Evolutionary conservation across 192 early-diverging fungal species (phyloP).

Genomic region (Tieghemiomyces parasiticus): DNA sequence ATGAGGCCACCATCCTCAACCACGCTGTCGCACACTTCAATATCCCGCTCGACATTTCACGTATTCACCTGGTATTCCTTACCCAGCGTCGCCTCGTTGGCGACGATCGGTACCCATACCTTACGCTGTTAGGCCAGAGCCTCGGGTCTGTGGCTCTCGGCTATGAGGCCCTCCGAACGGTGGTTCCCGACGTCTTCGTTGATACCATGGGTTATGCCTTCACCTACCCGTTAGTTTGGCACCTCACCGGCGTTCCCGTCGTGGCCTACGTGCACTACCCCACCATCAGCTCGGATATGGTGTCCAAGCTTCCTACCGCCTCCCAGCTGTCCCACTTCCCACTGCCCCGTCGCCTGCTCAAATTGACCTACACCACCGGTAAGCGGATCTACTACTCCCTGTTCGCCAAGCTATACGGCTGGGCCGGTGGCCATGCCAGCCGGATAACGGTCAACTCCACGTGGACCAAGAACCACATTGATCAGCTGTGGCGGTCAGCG

Average conservation of each 20-base stretch:
- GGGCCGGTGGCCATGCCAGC: constrained; percentile 62
- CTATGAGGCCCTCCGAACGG: constrained; percentile 49
- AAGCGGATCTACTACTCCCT: constrained; percentile 51
- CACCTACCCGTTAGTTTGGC: constrained; percentile 63
- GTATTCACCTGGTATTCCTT: constrained; percentile 50
- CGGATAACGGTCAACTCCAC: constrained; percentile 90
- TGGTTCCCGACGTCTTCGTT: constrained; percentile 66
- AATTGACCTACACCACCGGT: constrained; percentile 10
- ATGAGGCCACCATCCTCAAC: constrained; percentile 37
- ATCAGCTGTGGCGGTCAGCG: constrained; percentile 58
- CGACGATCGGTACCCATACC: constrained; percentile 48
- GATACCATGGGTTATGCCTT: constrained; percentile 97
- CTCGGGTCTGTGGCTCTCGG: constrained; percentile 63
- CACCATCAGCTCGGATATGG: constrained; percentile 87
- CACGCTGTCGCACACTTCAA: constrained; percentile 43
- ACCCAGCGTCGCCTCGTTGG: constrained; percentile 48
- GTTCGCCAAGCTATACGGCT: constrained; percentile 66
- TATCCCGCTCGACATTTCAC: constrained; percentile 35
- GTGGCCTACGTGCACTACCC: constrained; percentile 95
- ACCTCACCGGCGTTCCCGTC: constrained; percentile 40
- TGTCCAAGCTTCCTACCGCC: constrained; percentile 52
- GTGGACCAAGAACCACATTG: constrained; percentile 90
- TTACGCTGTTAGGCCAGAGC: constrained; percentile 81
- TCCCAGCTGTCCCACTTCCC: constrained; percentile 36
- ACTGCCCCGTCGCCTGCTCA: constrained; percentile 38